Evolutionary conservation across 805 yeast species (phyloP).

Genomic region (Barnettozyma wickerhamii): DNA sequence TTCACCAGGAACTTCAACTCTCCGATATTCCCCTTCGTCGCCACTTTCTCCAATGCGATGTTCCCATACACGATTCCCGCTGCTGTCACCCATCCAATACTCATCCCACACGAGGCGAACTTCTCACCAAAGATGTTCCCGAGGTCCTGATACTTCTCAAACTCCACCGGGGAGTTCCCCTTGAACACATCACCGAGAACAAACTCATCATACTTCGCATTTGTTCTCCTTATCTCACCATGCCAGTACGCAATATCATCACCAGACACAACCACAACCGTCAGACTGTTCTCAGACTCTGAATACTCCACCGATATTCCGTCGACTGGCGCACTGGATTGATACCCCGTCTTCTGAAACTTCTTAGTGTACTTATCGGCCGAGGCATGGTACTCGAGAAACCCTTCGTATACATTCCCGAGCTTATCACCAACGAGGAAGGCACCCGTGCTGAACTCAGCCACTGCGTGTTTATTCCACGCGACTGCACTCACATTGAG

Average conservation of each 20-base stretch:
- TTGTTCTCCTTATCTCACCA: slow-evolving; percentile 14
- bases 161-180: slow-evolving; percentile 28
- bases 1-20: slow-evolving; percentile 35
- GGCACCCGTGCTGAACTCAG: slow-evolving; percentile 37
- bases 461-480: slow-evolving; percentile 35
- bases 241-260: slow-evolving; percentile 30
- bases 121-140: slow-evolving; percentile 30
- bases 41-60: slow-evolving; percentile 21
- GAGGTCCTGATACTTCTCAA: slow-evolving; percentile 34
- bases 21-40: slow-evolving; percentile 24
- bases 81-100: slow-evolving; percentile 44
- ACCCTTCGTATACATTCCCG: slow-evolving; percentile 46
- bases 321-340: slow-evolving; percentile 21
- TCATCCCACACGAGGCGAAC: slow-evolving; percentile 23
- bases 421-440: slow-evolving; percentile 44
- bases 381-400: slow-evolving; percentile 33
- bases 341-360: slow-evolving; percentile 36
- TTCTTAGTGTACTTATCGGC: slow-evolving; percentile 40
- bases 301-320: slow-evolving; percentile 22
- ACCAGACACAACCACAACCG: slow-evolving; percentile 24
- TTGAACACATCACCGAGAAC: slow-evolving; percentile 18
- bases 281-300: slow-evolving; percentile 5
- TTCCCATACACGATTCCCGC: slow-evolving; percentile 44
- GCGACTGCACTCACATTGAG: slow-evolving; percentile 37
- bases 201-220: slow-evolving; percentile 21